phyloP scores from a whole-genome alignment of 768 basidiomycete genomes.

The Dioszegia crocea region DNA sequence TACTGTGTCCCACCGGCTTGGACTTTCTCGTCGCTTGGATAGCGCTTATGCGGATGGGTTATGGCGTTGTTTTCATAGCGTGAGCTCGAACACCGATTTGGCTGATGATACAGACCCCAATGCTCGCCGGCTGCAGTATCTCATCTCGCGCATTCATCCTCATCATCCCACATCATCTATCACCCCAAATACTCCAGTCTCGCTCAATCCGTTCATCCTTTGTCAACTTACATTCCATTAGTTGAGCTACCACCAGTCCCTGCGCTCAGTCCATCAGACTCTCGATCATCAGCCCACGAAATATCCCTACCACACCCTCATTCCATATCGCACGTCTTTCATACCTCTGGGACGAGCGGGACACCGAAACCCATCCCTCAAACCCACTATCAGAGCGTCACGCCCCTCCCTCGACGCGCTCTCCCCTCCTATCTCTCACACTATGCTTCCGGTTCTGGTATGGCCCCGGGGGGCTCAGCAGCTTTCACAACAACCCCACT shows the following conservation, averaged over 20 bases:
- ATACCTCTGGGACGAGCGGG: constrained; percentile 57
- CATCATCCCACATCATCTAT: constrained; percentile 51
- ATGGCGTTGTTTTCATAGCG: constrained; percentile 42
- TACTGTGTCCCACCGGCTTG: constrained; percentile 40
- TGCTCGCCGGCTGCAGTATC: constrained; percentile 54
- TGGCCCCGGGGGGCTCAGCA: constrained; percentile 49
- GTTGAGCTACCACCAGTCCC: neutral
- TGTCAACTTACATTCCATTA: constrained; percentile 21
- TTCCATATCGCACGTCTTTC: constrained; percentile 49
- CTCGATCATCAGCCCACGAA: constrained; percentile 33
- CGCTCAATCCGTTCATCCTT: constrained; percentile 43
- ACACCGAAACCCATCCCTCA: constrained; percentile 52
- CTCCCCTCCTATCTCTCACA: constrained; percentile 20
- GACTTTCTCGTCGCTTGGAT: constrained; percentile 44
- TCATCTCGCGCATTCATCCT: constrained; percentile 52
- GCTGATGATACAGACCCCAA: constrained; percentile 31
- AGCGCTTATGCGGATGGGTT: constrained; percentile 41
- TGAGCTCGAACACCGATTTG: constrained; percentile 17
- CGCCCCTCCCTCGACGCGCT: constrained; percentile 32
- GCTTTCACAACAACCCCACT: constrained; percentile 56
- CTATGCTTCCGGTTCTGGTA: constrained; percentile 41
- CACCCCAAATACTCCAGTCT: constrained; percentile 51
- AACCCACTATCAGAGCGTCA: constrained; percentile 51
- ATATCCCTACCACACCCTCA: constrained; percentile 28
- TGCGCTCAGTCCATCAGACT: constrained; percentile 12